phyloP scores from a whole-genome alignment of 768 basidiomycete species.

The Boletus rubroflammeus region DNA sequence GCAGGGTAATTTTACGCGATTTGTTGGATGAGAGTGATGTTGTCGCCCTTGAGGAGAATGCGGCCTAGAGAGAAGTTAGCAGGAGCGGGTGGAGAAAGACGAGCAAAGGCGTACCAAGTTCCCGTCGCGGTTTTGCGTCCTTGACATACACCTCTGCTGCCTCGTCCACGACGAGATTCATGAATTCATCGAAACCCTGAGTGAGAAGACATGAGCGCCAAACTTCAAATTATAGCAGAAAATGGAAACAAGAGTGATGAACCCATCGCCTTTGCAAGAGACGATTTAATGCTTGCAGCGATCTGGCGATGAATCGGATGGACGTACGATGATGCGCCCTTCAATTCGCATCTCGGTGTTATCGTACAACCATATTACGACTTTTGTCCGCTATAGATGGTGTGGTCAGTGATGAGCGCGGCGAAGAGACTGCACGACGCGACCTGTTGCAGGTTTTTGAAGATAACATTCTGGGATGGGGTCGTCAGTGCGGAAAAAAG shows the following conservation, averaged over 20 bases:
- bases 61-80: constrained; percentile 55
- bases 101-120: constrained; percentile 61
- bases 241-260: constrained; percentile 3
- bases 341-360: constrained; percentile 96
- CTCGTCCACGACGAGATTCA: constrained; percentile 96
- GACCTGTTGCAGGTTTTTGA: constrained; percentile 94
- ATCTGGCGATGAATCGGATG: constrained; percentile 19
- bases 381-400: constrained; percentile 63
- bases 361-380: constrained; percentile 94
- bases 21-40: constrained; percentile 96
- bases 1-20: constrained; percentile 13
- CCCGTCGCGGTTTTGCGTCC: constrained; percentile 78
- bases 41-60: constrained; percentile 95
- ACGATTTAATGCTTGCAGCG: constrained; percentile 39
- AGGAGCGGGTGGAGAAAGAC: background rate
- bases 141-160: constrained; percentile 90
- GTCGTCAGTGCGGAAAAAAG: constrained; percentile 1
- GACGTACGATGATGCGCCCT: constrained; percentile 89
- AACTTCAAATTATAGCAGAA: background rate
- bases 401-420: constrained; percentile 9
- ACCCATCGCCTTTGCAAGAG: constrained; percentile 36
- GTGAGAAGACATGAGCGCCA: constrained; percentile 22
- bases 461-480: constrained; percentile 80
- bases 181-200: constrained; percentile 99
- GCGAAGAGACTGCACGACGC: background rate